phyloP scores from a whole-genome alignment of 768 basidiomycete species.

The Russula lepida region DNA sequence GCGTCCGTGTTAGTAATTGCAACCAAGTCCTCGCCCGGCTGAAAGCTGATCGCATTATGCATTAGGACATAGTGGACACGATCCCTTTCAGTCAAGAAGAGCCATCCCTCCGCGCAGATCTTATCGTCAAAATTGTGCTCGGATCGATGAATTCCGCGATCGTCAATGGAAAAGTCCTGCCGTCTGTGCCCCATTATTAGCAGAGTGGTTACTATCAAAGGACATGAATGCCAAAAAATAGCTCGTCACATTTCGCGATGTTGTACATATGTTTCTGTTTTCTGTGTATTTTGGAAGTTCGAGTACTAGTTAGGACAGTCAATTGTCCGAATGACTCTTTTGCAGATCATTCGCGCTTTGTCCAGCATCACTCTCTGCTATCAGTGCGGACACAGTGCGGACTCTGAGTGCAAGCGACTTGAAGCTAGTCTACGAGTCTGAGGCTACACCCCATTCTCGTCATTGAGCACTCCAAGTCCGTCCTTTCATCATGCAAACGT shows the following conservation, averaged over 20 bases:
- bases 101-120: conserved; percentile 13
- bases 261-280: neutral
- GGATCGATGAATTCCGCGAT: conserved; percentile 7
- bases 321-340: no score
- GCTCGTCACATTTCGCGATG: neutral
- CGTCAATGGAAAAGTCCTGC: neutral
- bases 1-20: conserved; percentile 12
- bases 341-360: neutral
- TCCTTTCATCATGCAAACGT: no score
- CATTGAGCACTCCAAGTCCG: no score
- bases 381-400: neutral
- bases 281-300: no score
- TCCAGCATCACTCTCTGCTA: neutral
- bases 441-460: no score
- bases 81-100: conserved; percentile 9
- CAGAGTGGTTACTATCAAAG: neutral
- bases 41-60: neutral
- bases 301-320: neutral
- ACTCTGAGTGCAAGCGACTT: neutral
- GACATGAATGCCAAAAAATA: neutral
- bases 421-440: no score
- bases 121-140: conserved; percentile 13
- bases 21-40: no score
- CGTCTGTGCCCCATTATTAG: neutral
- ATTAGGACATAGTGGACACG: conserved; percentile 20